Evolutionary conservation across 2,329 filamentous ascomycete species (phyloP).

Genomic region (Colletotrichum higginsianum): DNA sequence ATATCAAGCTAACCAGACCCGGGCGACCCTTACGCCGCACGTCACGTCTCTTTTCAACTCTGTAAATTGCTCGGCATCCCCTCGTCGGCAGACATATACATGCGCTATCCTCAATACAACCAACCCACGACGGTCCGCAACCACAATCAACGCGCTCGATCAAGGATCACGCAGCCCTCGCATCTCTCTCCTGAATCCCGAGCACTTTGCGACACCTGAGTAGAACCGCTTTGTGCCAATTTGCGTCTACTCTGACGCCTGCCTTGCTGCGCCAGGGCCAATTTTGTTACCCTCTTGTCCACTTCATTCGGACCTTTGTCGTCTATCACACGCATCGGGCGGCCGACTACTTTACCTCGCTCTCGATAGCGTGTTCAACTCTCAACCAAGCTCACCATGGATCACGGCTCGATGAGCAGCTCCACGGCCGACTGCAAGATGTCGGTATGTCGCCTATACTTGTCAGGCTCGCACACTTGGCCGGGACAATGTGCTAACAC

Average conservation of each 20-base stretch:
- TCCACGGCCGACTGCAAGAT: constrained; percentile 51
- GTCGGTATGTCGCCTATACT: constrained; percentile 44
- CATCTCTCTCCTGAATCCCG: neutral
- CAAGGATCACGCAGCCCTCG: neutral
- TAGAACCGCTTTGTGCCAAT: neutral
- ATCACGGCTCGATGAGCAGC: constrained; percentile 44
- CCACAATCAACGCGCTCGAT: neutral
- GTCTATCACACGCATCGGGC: neutral
- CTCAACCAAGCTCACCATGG: constrained; percentile 43
- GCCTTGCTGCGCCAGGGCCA: too few relatives aligned
- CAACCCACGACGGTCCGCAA: neutral
- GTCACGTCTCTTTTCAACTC: neutral
- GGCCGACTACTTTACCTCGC: neutral
- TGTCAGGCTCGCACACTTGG: neutral
- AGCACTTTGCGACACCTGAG: neutral
- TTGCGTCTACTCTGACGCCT: neutral
- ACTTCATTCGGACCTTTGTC: neutral
- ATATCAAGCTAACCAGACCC: constrained; percentile 12
- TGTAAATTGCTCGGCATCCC: neutral
- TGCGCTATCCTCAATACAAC: neutral
- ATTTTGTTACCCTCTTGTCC: neutral
- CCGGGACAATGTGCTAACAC: neutral
- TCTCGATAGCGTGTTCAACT: neutral
- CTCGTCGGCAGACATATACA: neutral
- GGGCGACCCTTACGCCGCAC: neutral